Evolutionary conservation across 1,284 basidiomycete species (phyloP).

Genomic region (Trametes polyzona): DNA sequence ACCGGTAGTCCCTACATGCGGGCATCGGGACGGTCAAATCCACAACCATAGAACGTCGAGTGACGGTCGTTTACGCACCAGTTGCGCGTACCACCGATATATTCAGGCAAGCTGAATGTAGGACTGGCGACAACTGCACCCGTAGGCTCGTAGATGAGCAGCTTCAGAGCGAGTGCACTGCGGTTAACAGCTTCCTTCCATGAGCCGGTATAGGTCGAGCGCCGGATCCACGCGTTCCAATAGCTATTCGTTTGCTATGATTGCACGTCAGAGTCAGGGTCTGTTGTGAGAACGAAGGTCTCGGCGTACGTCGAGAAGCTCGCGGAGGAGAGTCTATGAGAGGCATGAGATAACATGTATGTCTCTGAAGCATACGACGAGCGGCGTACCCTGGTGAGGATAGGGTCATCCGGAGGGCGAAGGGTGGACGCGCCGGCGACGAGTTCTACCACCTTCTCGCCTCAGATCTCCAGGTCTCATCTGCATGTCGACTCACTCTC

Average conservation of each 20-base stretch:
- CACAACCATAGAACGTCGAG: no score
- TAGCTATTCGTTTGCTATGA: conserved; percentile 75
- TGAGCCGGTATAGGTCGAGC: conserved; percentile 84
- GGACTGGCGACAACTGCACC: conserved; percentile 91
- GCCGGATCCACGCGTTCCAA: conserved; percentile 86
- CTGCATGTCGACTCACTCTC: conserved; percentile 42
- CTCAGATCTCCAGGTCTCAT: background rate
- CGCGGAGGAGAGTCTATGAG: conserved; percentile 53
- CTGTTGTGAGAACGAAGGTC: background rate
- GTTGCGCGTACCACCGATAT: conserved; percentile 85
- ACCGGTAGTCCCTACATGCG: conserved; percentile 74
- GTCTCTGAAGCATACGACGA: background rate
- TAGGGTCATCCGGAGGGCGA: conserved; percentile 59
- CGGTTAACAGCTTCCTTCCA: conserved; percentile 93
- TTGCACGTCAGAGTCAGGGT: background rate
- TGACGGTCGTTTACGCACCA: conserved; percentile 51
- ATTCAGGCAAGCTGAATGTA: conserved; percentile 91
- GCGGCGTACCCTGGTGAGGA: conserved; percentile 58
- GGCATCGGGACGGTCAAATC: background rate
- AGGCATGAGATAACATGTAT: background rate
- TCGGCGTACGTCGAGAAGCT: conserved; percentile 55
- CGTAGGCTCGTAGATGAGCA: conserved; percentile 87
- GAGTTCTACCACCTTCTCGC: conserved; percentile 39
- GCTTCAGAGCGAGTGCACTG: conserved; percentile 83
- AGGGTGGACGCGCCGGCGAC: conserved; percentile 53